These are phyloP conservation scores for Sclerotiophoma versabilis DNA, from an alignment of 2,329 filamentous ascomycete genomes.

Conservation along the genomic window DNA sequence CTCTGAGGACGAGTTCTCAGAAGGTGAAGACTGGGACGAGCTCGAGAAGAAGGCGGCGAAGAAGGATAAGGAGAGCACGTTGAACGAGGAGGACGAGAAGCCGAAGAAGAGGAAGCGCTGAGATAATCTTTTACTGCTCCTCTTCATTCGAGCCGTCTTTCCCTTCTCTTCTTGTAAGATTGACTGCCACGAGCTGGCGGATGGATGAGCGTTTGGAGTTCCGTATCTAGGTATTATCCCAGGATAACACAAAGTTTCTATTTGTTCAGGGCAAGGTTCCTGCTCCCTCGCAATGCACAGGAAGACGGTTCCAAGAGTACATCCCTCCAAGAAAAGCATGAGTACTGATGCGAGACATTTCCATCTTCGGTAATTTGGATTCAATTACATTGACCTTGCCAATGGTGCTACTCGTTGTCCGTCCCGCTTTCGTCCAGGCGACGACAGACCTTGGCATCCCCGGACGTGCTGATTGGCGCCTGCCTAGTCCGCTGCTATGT, in stretches of 20 bases:
- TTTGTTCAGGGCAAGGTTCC: not conserved
- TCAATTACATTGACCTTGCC: too few species aligned
- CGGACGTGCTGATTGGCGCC: slow-evolving; percentile 2
- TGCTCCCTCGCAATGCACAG: not conserved
- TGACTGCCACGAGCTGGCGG: not conserved
- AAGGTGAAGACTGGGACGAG: slow-evolving; percentile 91
- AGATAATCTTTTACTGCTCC: not conserved
- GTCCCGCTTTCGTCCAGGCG: slow-evolving; percentile 1
- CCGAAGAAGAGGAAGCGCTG: slow-evolving; percentile 73
- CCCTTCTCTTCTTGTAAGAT: slow-evolving; percentile 13
- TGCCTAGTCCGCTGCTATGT: slow-evolving; percentile 3
- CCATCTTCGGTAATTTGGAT: not conserved
- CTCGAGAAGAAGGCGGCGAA: slow-evolving; percentile 82
- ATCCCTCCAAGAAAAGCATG: too few species aligned
- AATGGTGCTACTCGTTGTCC: not conserved
- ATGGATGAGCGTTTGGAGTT: slow-evolving; percentile 15
- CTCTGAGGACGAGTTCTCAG: slow-evolving; percentile 60
- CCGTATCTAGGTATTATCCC: not conserved
- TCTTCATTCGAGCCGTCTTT: not conserved
- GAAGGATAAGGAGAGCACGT: slow-evolving; percentile 64
- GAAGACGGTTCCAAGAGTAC: too few species aligned
- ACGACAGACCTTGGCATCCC: not conserved
- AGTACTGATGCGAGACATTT: not conserved
- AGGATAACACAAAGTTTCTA: not conserved
- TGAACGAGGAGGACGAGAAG: slow-evolving; percentile 62